These are phyloP conservation scores for Pseudonectria buxi DNA, from an alignment of 2,329 filamentous ascomycete species.

Conservation along the genomic window DNA sequence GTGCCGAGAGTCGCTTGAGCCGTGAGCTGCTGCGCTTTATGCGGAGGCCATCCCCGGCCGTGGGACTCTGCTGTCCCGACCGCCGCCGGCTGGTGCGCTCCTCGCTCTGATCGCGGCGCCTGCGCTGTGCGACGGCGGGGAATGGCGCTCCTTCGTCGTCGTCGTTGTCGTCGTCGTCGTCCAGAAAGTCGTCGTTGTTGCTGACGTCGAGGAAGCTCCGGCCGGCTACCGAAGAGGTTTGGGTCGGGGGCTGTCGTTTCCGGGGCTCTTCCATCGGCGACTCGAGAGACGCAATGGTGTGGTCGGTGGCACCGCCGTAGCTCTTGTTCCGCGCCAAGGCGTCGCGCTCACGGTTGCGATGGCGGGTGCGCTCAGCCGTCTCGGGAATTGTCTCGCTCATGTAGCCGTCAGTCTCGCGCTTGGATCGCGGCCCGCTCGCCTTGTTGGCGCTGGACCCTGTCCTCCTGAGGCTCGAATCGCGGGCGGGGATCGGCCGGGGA, in stretches of 20 bases:
- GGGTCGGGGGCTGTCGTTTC: constrained; percentile 14
- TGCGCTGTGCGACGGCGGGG: constrained; percentile 59
- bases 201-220: constrained; percentile 20
- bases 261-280: constrained; percentile 18
- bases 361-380: constrained; percentile 26
- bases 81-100: constrained; percentile 39
- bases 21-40: constrained; percentile 51
- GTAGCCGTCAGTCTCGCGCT: constrained; percentile 36
- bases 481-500: constrained; percentile 53
- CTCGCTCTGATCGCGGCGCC: constrained; percentile 43
- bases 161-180: constrained; percentile 20
- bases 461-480: constrained; percentile 62
- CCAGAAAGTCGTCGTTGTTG: constrained; percentile 25
- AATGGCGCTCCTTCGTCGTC: constrained; percentile 63
- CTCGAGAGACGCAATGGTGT: constrained; percentile 4
- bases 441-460: constrained; percentile 46
- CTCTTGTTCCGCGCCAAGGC: constrained; percentile 12
- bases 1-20: constrained; percentile 51
- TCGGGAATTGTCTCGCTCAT: constrained; percentile 38
- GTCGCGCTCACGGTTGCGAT: constrained; percentile 15
- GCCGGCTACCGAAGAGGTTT: constrained; percentile 12
- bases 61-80: constrained; percentile 44
- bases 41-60: constrained; percentile 36
- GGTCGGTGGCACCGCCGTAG: constrained; percentile 8
- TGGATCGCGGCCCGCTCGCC: constrained; percentile 44